A percentile compares a stretch with the other conserved stretches of the same genome.
These are phyloP conservation scores for Trifolium repens DNA, from an alignment of 306 rosid genomes.

Conservation along the genomic window DNA sequence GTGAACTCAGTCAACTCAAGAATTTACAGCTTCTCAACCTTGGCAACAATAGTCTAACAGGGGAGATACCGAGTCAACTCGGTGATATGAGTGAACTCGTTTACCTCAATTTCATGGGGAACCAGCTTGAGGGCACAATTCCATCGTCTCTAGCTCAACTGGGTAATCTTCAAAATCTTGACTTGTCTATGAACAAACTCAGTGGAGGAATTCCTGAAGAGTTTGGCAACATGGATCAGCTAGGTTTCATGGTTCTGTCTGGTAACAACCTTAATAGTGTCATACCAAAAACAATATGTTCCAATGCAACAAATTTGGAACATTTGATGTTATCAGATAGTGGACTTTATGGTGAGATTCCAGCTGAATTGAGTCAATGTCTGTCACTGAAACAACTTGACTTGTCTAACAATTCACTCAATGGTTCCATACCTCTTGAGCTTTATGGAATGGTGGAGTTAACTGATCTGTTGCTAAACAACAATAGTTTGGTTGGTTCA, in stretches of 20 bases:
- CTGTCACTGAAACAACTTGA: constrained; percentile 75
- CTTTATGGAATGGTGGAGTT: constrained; percentile 57
- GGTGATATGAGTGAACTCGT: constrained; percentile 63
- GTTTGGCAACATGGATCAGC: constrained; percentile 66
- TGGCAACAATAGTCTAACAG: constrained; percentile 66
- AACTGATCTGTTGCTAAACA: constrained; percentile 82
- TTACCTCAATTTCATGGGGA: constrained; percentile 75
- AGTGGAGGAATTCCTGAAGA: constrained; percentile 73
- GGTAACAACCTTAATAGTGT: constrained; percentile 68
- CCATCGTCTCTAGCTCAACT: constrained; percentile 65
- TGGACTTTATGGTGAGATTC: constrained; percentile 71
- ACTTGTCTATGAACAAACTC: constrained; percentile 77
- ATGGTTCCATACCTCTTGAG: constrained; percentile 77
- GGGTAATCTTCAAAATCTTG: constrained; percentile 73
- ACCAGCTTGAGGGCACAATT: constrained; percentile 69
- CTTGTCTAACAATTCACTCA: constrained; percentile 79
- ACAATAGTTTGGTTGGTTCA: constrained; percentile 83
- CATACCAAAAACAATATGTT: constrained; percentile 70
- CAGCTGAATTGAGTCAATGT: constrained; percentile 68
- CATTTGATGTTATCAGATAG: constrained; percentile 60
- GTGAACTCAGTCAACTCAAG: constrained; percentile 60
- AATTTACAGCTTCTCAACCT: constrained; percentile 70
- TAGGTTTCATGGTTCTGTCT: constrained; percentile 71
- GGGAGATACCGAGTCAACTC: constrained; percentile 79
- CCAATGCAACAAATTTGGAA: constrained; percentile 78